phyloP scores from a whole-genome alignment of 208 protist species.

The Leishmania guyanensis region DNA sequence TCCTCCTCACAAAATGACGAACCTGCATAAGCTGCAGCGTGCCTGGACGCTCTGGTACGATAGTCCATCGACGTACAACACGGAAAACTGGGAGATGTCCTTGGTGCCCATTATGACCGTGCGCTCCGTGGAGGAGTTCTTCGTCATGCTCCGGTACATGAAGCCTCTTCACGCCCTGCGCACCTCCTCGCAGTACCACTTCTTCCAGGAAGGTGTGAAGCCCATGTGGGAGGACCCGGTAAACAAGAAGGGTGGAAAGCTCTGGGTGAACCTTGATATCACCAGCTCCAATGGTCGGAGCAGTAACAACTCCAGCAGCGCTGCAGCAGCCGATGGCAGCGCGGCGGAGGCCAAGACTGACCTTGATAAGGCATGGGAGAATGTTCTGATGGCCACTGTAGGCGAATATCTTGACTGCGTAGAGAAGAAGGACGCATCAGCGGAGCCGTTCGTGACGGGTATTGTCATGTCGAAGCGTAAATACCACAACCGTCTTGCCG shows the following conservation, averaged over 20 bases:
- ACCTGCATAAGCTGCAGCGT: slow-evolving; percentile 60
- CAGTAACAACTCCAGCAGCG: slow-evolving; percentile 24
- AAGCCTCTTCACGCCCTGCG: slow-evolving; percentile 83
- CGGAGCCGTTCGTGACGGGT: slow-evolving; percentile 55
- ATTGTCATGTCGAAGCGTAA: slow-evolving; percentile 79
- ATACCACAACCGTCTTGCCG: slow-evolving; percentile 77
- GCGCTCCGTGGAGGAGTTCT: slow-evolving; percentile 88
- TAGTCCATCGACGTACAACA: slow-evolving; percentile 81
- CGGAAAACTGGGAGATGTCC: slow-evolving; percentile 75
- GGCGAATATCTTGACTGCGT: slow-evolving; percentile 78
- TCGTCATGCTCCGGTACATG: slow-evolving; percentile 80
- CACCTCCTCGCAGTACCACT: slow-evolving; percentile 87
- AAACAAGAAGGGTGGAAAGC: slow-evolving; percentile 85
- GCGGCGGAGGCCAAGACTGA: slow-evolving; percentile 41
- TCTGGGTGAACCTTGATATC: slow-evolving; percentile 71
- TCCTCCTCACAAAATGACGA: slow-evolving; percentile 1
- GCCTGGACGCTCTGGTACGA: slow-evolving; percentile 88
- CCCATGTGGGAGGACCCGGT: slow-evolving; percentile 91
- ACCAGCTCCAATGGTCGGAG: slow-evolving; percentile 19
- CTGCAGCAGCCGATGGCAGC: slow-evolving; percentile 13
- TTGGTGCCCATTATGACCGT: slow-evolving; percentile 81
- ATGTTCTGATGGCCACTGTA: slow-evolving; percentile 78
- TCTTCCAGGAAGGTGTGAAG: slow-evolving; percentile 90
- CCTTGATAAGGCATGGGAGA: slow-evolving; percentile 78
- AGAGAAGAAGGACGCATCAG: slow-evolving; percentile 21